These are phyloP conservation scores for Diaporthe batatas DNA, from an alignment of 2,329 filamentous ascomycete species.

Conservation along the genomic window DNA sequence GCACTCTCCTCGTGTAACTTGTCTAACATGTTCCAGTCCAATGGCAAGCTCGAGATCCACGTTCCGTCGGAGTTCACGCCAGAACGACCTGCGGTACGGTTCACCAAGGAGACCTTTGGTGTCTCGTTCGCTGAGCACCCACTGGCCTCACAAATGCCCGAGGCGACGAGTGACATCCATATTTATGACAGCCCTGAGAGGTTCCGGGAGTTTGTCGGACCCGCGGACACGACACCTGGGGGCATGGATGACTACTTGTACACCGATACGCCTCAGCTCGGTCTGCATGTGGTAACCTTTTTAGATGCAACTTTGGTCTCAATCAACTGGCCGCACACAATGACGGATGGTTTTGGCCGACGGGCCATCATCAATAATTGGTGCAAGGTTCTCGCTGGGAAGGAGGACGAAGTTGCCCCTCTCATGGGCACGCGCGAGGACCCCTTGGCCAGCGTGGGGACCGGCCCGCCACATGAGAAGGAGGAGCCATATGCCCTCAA, in stretches of 20 bases:
- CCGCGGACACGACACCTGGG: conserved; percentile 45
- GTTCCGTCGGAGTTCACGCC: conserved; percentile 49
- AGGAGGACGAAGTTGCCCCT: conserved; percentile 56
- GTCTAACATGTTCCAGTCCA: conserved; percentile 33
- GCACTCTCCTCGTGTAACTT: neutral
- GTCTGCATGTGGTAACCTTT: conserved; percentile 63
- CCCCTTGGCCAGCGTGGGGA: conserved; percentile 48
- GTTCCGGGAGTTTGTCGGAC: conserved; percentile 47
- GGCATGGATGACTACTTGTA: conserved; percentile 56
- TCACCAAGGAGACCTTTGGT: conserved; percentile 53
- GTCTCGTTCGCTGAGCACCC: conserved; percentile 57
- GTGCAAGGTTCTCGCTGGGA: conserved; percentile 58
- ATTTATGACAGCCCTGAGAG: conserved; percentile 48
- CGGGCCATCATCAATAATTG: conserved; percentile 59
- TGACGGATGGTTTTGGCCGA: conserved; percentile 62
- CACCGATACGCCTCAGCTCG: conserved; percentile 59
- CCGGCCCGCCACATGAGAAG: conserved; percentile 38
- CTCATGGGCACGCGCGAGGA: conserved; percentile 54
- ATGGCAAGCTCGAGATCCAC: conserved; percentile 51
- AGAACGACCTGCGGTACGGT: conserved; percentile 56
- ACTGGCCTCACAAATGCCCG: conserved; percentile 54
- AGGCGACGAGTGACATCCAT: conserved; percentile 47
- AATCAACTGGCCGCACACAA: conserved; percentile 60
- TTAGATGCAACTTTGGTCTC: conserved; percentile 63
- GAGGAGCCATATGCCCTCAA: conserved; percentile 49